These are phyloP conservation scores for Umbelopsis ramanniana DNA, from an alignment of 192 early-diverging fungal species.

Conservation along the genomic window DNA sequence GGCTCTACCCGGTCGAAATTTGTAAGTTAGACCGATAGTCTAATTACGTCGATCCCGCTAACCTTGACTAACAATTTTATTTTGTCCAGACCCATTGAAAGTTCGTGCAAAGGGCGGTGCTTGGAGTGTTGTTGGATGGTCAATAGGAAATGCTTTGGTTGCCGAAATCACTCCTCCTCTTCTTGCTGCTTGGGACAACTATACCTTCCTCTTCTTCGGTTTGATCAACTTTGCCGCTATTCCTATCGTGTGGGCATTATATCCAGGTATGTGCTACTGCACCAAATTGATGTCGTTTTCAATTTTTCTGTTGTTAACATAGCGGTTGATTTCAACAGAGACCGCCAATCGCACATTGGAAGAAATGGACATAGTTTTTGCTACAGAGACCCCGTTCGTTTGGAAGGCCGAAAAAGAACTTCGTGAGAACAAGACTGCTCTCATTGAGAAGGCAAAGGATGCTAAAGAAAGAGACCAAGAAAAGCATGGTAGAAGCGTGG, in stretches of 20 bases:
- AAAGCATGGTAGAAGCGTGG: background rate
- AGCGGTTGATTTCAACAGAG: slow-evolving; percentile 15
- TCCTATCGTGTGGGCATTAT: slow-evolving; percentile 45
- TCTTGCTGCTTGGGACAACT: slow-evolving; percentile 34
- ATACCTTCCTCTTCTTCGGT: slow-evolving; percentile 58
- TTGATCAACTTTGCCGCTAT: slow-evolving; percentile 43
- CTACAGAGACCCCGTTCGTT: slow-evolving; percentile 30
- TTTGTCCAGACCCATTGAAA: slow-evolving; percentile 55
- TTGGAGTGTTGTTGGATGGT: slow-evolving; percentile 59
- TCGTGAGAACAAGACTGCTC: background rate
- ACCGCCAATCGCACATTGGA: slow-evolving; percentile 36
- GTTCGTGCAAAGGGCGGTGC: slow-evolving; percentile 64
- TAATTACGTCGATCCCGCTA: background rate
- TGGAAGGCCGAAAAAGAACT: slow-evolving; percentile 37
- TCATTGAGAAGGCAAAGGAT: background rate
- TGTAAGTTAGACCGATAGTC: slow-evolving; percentile 18
- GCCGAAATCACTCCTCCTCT: slow-evolving; percentile 53
- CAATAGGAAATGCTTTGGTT: slow-evolving; percentile 54
- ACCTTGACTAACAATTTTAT: background rate
- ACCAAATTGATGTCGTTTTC: background rate
- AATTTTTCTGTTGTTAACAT: no score
- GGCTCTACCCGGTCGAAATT: slow-evolving; percentile 73
- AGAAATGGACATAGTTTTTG: slow-evolving; percentile 37
- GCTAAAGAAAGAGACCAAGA: background rate
- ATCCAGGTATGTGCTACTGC: slow-evolving; percentile 37